Base-by-base conservation (phyloP, 1,284 basidiomycete species). In the Tilletiaria anomala region DNA sequence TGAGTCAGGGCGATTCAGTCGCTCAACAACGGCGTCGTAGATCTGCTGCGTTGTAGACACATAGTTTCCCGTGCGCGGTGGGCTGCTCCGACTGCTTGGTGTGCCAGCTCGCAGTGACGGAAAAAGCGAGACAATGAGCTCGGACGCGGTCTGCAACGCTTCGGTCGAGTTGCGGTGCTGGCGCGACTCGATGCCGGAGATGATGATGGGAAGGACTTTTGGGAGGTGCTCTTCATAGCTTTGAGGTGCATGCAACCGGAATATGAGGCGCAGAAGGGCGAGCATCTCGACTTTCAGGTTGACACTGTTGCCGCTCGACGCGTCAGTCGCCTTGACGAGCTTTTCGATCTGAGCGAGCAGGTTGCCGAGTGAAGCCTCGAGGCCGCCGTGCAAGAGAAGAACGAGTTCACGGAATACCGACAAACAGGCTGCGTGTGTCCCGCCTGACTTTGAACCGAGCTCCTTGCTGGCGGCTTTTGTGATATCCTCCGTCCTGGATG, bases 381-480 rank as follows among this genome's bases (percentile, higher is more conserved):
- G 71, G 1, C 78, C 85, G 3, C 89, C 89, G 12, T 81, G 80
- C 5, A 91, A 74, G 3, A 89, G 85, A 16, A 75, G 73, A 39
- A 88, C 73, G 22, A 94, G 71, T 18, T 80, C 75, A 37, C 80
- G 74, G 5, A 96, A 72, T 14, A 96, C 73, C 20, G 74, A 72
- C 59, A 93, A 91, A 12, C 82, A 83, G 33, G 85, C 79, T 58
- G 91, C 85, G 4, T 88, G 75, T 0, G 82, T 83, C 1, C 75
- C 68, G n/a, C 85, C 74, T 0, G 84, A 83, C 70, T 87, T 93
- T 4, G 79, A 78, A 47, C 80, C 79, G 41, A 94, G 73, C 66
- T 94, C 87, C 62, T 78, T 80, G 35, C n/a, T n/a, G 89, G 73
- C 14, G 91, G 79, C 78, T 64, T 86, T 87, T 11, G 84, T 76